Evolutionary conservation across 495 filamentous ascomycete genomes (phyloP), one percentile per base, ranked within the genome.

Genomic region (Aspergillus mulundensis): DNA sequence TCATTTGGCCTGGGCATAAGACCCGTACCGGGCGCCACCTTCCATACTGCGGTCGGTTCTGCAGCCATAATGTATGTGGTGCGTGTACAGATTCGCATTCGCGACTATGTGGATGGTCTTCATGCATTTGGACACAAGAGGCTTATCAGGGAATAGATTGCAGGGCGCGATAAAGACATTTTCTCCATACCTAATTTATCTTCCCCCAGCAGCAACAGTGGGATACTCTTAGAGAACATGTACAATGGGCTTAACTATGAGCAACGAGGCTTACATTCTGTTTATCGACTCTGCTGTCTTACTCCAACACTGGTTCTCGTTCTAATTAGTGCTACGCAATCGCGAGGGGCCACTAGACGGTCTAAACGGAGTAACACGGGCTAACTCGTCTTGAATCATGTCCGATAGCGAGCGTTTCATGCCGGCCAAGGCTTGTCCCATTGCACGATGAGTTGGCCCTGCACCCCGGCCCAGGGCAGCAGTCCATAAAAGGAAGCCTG

Each of bases 371-470:
- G 15, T 25, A 44, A 24, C 10, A 23, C 41, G 41, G 21, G 12
- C 16, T 44, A 24, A 44, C 14, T 20, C 3, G 41, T 32, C 20
- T 7, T 10, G 12, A 18, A 40, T 25, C 1, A 15, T 39, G 48
- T 18, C 5, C 21, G 48, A 50, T 40, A 16, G 40, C 21, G 20
- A 40, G 18, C 12, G 21, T 15, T 50, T 38, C 15, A 50, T 50
- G 19, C 12, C 19, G 32, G 47, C 47, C 47, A 50, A 50, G 48
- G 48, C 34, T 50, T 40, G 48, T 50, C 32, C n/a, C 48, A 39
- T 15, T 25, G 32, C 11, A 21, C 38, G 15, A 50, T 50, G 48
- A 40, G 48, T 50, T 50, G 48, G 48, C 48, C 4, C 48, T 50
- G 48, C 48, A 34, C 16, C 25, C 24, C 5, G 12, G 15, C 11